phyloP scores from a whole-genome alignment of 768 basidiomycete genomes.

The Rubroboletus pulcherrimus region DNA sequence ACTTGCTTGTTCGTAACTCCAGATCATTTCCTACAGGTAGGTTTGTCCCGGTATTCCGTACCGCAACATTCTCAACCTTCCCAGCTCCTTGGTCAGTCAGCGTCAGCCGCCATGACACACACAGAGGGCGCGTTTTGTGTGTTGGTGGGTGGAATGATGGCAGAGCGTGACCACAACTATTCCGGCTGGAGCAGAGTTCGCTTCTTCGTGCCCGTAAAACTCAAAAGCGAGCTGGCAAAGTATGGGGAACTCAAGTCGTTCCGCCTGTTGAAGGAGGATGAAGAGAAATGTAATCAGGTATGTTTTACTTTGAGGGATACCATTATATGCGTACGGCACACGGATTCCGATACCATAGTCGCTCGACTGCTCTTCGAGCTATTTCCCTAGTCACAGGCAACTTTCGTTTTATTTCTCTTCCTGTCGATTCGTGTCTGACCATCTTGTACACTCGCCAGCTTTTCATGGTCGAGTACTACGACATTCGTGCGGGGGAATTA shows the following conservation, averaged over 20 bases:
- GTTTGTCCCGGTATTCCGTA: constrained; percentile 9
- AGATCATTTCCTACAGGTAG: constrained; percentile 45
- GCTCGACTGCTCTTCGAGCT: constrained; percentile 5
- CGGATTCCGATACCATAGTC: constrained; percentile 1
- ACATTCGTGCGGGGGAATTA: constrained; percentile 52
- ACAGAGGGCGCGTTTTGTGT: constrained; percentile 53
- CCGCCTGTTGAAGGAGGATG: constrained; percentile 23
- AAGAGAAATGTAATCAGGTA: constrained; percentile 27
- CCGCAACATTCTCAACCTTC: constrained; percentile 5
- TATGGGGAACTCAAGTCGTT: constrained; percentile 32
- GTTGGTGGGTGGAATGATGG: constrained; percentile 32
- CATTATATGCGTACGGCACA: not conserved
- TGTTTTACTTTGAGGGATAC: constrained; percentile 9
- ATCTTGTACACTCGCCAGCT: constrained; percentile 24
- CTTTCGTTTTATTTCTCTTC: constrained; percentile 1
- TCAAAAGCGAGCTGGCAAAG: constrained; percentile 28
- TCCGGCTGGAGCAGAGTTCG: constrained; percentile 24
- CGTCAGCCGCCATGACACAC: constrained; percentile 46
- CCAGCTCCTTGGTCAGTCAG: constrained; percentile 49
- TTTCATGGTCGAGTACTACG: constrained; percentile 66
- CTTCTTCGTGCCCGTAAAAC: constrained; percentile 27
- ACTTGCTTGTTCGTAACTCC: constrained; percentile 44
- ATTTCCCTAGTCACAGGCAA: constrained; percentile 1
- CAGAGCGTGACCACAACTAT: constrained; percentile 19
- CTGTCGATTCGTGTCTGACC: constrained; percentile 14